Evolutionary conservation across 768 basidiomycete genomes (phyloP), one percentile per base, ranked within the genome.

Genomic region (Kwoniella bestiolae): DNA sequence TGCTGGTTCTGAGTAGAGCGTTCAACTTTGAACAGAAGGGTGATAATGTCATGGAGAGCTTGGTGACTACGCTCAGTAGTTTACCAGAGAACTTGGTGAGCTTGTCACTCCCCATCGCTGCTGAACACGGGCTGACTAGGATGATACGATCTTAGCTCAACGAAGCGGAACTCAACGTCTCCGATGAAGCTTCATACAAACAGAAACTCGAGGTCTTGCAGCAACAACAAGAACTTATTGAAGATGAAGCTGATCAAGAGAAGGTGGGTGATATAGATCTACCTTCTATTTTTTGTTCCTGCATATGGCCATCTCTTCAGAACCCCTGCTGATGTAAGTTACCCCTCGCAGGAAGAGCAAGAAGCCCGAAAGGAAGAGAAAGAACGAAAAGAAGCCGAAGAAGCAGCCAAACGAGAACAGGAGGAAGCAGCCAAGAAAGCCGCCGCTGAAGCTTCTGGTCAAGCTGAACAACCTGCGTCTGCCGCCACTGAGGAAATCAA

Each of bases 211-310:
- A 98, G 68, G 95, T 99, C 26, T 83, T 99, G 78, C 92, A 96
- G 74, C 92, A 99, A 74, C 96, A 99, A 81, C 92, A 99, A 79
- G 96, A 99, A 80, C 91, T 99, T 67, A 99, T 99, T 78, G 94
- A 99, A 78, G 96, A 99, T 80, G 96, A 99, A 82, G 88, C 94
- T 69, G 96, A 97, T 79, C 96, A 99, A 81, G 96, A 99, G 68
- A 89, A 94, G 82, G 82, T 81, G 34, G 49, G 79, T 64, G 12
- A 3, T 28, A 29, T 29, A 6, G 45, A 5, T 16, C 14, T 5
- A 16, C 8, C 23, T 21, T 5, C 23, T 8, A 6, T n/a, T 8
- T 47, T 11, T 18, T 8, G 45, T 47, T 7, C 45, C 23, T 11
- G n/a, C 45, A n/a, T n/a, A n/a, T n/a, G n/a, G n/a, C n/a, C n/a